These are phyloP conservation scores for Diaporthe citri DNA, from an alignment of 2,329 filamentous ascomycete species.

Conservation along the genomic window DNA sequence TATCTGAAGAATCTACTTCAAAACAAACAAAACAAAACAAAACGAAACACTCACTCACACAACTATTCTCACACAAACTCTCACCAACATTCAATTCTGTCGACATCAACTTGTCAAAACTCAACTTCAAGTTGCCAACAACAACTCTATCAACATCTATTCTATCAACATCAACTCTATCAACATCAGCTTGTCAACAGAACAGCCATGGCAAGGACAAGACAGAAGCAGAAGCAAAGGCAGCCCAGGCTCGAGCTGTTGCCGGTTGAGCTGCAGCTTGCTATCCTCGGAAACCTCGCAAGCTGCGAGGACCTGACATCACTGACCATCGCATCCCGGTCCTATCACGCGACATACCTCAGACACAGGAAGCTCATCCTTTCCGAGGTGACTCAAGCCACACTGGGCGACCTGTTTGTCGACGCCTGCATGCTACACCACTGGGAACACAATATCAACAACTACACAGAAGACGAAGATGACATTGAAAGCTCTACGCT, in stretches of 20 bases:
- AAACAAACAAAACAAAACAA: too few relatives aligned
- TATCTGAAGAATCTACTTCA: too few relatives aligned
- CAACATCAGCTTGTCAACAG: neutral
- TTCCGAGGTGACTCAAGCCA: neutral
- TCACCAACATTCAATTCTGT: too few relatives aligned
- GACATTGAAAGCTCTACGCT: neutral
- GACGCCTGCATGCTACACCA: slow-evolving; percentile 5
- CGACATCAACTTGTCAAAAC: too few relatives aligned
- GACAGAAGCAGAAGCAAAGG: neutral
- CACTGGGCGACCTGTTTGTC: neutral
- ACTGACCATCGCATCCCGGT: neutral
- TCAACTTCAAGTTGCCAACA: too few relatives aligned
- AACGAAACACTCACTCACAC: too few relatives aligned
- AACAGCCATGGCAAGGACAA: neutral
- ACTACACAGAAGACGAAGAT: neutral
- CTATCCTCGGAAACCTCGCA: neutral
- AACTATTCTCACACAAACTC: too few relatives aligned
- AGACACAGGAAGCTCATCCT: neutral
- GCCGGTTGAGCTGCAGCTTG: neutral
- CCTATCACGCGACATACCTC: neutral
- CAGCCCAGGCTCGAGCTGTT: neutral
- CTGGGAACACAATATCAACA: neutral
- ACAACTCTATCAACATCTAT: too few relatives aligned
- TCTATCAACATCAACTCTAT: neutral
- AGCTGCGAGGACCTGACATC: neutral